These are phyloP conservation scores for Colletotrichum sidae DNA, from an alignment of 2,329 filamentous ascomycete species.

Conservation along the genomic window DNA sequence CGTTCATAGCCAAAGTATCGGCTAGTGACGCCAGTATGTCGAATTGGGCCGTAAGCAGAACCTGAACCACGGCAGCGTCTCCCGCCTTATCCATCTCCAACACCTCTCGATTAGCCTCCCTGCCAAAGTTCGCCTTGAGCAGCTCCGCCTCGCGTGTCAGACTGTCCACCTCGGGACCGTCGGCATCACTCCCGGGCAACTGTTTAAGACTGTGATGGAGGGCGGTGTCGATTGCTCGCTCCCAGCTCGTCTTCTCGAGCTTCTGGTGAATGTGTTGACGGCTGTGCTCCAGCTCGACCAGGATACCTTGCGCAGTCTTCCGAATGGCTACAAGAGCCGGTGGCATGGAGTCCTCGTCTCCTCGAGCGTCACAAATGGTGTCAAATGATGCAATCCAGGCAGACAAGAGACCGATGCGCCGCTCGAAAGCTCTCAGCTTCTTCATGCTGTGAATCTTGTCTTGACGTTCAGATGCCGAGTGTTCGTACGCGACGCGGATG, in stretches of 20 bases:
- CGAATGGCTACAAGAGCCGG: conserved; percentile 79
- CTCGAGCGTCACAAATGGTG: conserved; percentile 77
- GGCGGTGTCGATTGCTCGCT: conserved; percentile 86
- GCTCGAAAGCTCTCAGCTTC: conserved; percentile 83
- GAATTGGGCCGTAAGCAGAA: conserved; percentile 89
- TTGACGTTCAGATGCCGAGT: conserved; percentile 80
- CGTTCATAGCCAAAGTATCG: conserved; percentile 83
- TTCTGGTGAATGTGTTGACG: conserved; percentile 91
- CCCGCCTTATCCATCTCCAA: conserved; percentile 86
- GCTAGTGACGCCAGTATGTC: conserved; percentile 88
- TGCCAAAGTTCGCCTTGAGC: conserved; percentile 83
- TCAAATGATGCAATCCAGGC: conserved; percentile 96
- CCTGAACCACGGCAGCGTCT: conserved; percentile 82
- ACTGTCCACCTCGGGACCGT: conserved; percentile 76
- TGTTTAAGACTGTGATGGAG: conserved; percentile 87
- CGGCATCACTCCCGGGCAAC: conserved; percentile 76
- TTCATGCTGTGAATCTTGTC: conserved; percentile 85
- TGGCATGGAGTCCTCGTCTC: conserved; percentile 76
- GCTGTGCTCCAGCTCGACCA: conserved; percentile 89
- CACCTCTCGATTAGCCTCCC: conserved; percentile 81
- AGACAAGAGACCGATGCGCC: conserved; percentile 86
- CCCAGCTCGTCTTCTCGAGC: conserved; percentile 85
- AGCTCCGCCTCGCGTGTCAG: conserved; percentile 87
- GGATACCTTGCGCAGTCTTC: conserved; percentile 88
- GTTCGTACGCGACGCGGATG: conserved; percentile 85